Percentiles rank a stretch among this genome's conserved stretches.
These are phyloP conservation scores for Cyanidioschyzon merolae DNA, from an alignment of 23 red algal species.

Conservation along the genomic window DNA sequence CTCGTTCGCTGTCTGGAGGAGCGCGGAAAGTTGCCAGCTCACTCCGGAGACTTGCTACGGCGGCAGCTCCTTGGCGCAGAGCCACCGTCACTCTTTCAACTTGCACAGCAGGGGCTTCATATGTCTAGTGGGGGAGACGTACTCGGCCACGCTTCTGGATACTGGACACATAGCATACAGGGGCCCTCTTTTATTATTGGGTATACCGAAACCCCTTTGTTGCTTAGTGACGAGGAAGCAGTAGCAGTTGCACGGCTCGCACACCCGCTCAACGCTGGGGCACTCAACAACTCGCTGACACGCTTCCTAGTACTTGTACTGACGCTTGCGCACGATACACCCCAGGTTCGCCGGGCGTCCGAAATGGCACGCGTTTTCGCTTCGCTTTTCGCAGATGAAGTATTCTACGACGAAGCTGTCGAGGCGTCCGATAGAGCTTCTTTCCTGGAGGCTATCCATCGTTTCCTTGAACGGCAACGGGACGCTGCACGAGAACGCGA, in stretches of 20 bases:
- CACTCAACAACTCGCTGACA: constrained; percentile 63
- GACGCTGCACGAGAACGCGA: background rate
- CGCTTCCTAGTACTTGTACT: constrained; percentile 71
- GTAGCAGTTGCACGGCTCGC: constrained; percentile 47
- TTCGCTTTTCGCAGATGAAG: constrained; percentile 63
- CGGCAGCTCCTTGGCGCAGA: constrained; percentile 12
- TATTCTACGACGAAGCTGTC: constrained; percentile 57
- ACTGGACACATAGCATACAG: constrained; percentile 73
- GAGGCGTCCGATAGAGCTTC: constrained; percentile 17
- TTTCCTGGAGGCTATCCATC: constrained; percentile 45
- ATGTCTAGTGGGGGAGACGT: background rate
- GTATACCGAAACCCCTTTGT: constrained; percentile 33
- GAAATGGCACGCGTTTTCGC: constrained; percentile 65
- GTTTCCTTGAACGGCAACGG: constrained; percentile 35
- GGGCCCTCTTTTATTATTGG: constrained; percentile 71
- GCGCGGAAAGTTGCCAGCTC: background rate
- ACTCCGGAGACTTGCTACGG: background rate
- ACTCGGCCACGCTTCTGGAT: background rate
- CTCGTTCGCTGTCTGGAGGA: constrained; percentile 2
- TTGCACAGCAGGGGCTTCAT: background rate
- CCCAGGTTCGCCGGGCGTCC: constrained; percentile 38
- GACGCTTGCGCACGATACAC: constrained; percentile 33
- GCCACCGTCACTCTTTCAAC: background rate
- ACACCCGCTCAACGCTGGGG: constrained; percentile 43
- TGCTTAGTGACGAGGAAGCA: constrained; percentile 26